Evolutionary conservation across 805 yeast species (phyloP).

Genomic region (Spathaspora hagerdaliae): DNA sequence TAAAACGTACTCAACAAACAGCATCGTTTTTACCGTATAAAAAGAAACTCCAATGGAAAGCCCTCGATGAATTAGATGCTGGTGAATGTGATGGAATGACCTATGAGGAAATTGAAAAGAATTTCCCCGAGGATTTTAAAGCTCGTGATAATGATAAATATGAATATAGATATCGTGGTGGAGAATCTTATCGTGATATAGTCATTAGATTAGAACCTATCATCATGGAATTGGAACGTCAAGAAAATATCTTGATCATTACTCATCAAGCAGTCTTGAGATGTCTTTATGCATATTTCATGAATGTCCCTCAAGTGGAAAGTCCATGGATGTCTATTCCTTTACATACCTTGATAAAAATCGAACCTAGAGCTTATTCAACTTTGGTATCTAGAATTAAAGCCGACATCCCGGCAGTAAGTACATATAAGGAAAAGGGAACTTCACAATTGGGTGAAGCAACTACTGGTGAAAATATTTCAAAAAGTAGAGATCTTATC

Average conservation of each 20-base stretch:
- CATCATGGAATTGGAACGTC: slow-evolving; percentile 97
- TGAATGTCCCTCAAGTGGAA: slow-evolving; percentile 97
- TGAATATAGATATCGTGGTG: slow-evolving; percentile 94
- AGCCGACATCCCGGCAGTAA: slow-evolving; percentile 96
- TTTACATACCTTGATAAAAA: slow-evolving; percentile 84
- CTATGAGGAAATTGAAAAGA: slow-evolving; percentile 81
- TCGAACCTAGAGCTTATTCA: slow-evolving; percentile 93
- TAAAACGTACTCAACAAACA: slow-evolving; percentile 88
- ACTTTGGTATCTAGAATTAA: slow-evolving; percentile 86
- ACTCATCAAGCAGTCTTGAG: slow-evolving; percentile 97
- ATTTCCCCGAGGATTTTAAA: slow-evolving; percentile 90
- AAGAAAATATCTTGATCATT: slow-evolving; percentile 90
- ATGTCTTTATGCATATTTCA: slow-evolving; percentile 94
- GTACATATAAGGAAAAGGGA: slow-evolving; percentile 94
- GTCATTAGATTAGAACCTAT: slow-evolving; percentile 94
- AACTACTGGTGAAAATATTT: slow-evolving; percentile 26
- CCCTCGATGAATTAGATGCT: slow-evolving; percentile 93
- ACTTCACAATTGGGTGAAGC: slow-evolving; percentile 63
- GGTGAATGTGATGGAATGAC: slow-evolving; percentile 98
- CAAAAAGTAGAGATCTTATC: slow-evolving; percentile 49
- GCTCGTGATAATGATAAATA: slow-evolving; percentile 95
- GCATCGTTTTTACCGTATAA: slow-evolving; percentile 77
- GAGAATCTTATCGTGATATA: slow-evolving; percentile 94
- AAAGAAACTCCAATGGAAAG: slow-evolving; percentile 86
- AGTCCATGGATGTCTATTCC: slow-evolving; percentile 99